Percentiles rank a stretch among this genome's conserved stretches.
Conservation (phyloP, 805 yeast species). For the Kregervanrija pseudodelftensis region DNA sequence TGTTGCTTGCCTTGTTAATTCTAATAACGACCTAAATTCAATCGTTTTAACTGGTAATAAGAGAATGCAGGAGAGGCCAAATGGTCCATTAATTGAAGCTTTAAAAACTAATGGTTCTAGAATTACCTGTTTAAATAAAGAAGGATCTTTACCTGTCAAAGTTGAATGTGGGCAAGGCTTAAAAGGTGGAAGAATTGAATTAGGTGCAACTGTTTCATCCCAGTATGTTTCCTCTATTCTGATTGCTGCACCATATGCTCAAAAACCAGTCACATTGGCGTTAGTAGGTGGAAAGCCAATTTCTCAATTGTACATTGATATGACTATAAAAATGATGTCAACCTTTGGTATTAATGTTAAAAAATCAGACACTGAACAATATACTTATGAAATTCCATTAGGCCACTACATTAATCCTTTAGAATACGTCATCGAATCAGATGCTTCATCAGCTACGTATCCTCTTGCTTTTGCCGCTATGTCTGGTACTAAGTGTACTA, state of each 20-base stretch:
- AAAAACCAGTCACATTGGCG: constrained; percentile 76
- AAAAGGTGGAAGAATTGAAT: constrained; percentile 85
- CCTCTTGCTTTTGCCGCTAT: constrained; percentile 97
- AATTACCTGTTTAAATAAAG: constrained; percentile 61
- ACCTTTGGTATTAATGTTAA: constrained; percentile 77
- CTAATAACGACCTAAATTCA: constrained; percentile 32
- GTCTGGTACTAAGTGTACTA: constrained; percentile 86
- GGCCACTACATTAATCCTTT: constrained; percentile 75
- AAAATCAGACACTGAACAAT: constrained; percentile 59
- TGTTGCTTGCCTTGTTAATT: constrained; percentile 76
- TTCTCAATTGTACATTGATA: constrained; percentile 90
- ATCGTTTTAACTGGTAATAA: constrained; percentile 86
- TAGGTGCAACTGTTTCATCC: constrained; percentile 94
- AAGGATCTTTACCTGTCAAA: constrained; percentile 82
- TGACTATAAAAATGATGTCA: constrained; percentile 95
- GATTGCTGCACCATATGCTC: constrained; percentile 97
- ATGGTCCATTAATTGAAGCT: constrained; percentile 93
- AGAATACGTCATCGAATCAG: constrained; percentile 88
- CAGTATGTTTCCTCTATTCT: constrained; percentile 94
- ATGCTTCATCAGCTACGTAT: constrained; percentile 96
- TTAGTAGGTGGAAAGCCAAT: constrained; percentile 96
- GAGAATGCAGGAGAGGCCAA: constrained; percentile 96
- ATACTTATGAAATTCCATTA: constrained; percentile 86
- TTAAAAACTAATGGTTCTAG: constrained; percentile 70
- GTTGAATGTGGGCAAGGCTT: constrained; percentile 65